Percentiles rank a stretch among this genome's conserved stretches.
These are phyloP conservation scores for Trichoderma asperelloides DNA, from an alignment of 495 filamentous ascomycete species.

Conservation along the genomic window DNA sequence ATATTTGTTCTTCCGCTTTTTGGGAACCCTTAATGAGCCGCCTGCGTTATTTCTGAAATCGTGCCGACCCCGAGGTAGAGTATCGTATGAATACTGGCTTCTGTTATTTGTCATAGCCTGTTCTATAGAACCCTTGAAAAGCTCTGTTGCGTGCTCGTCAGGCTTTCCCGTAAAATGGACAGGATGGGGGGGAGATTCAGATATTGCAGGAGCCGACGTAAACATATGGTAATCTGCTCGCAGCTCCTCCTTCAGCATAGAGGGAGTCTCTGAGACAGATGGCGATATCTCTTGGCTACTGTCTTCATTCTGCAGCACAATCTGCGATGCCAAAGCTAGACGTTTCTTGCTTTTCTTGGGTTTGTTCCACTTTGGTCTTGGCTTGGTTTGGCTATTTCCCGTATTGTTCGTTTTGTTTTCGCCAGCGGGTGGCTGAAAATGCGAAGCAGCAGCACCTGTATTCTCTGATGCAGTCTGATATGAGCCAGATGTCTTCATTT, in stretches of 20 bases:
- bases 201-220: background rate
- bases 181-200: background rate
- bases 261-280: background rate
- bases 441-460: background rate
- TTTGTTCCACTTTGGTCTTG: background rate
- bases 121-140: background rate
- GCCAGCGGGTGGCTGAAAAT: background rate
- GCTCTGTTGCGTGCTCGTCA: background rate
- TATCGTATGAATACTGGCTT: background rate
- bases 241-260: background rate
- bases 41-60: background rate
- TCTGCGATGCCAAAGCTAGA: background rate
- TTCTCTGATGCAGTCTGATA: background rate
- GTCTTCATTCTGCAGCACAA: background rate
- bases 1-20: constrained; percentile 3
- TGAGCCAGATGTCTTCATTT: background rate
- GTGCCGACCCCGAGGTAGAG: background rate
- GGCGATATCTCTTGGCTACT: background rate
- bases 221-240: too few species aligned
- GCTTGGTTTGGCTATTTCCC: background rate
- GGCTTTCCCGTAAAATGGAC: background rate
- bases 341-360: background rate
- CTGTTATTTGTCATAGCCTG: background rate
- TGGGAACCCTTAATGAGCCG: background rate
- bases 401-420: background rate